phyloP scores from a whole-genome alignment of 306 rosid genomes.

The Cucumis sativus region DNA sequence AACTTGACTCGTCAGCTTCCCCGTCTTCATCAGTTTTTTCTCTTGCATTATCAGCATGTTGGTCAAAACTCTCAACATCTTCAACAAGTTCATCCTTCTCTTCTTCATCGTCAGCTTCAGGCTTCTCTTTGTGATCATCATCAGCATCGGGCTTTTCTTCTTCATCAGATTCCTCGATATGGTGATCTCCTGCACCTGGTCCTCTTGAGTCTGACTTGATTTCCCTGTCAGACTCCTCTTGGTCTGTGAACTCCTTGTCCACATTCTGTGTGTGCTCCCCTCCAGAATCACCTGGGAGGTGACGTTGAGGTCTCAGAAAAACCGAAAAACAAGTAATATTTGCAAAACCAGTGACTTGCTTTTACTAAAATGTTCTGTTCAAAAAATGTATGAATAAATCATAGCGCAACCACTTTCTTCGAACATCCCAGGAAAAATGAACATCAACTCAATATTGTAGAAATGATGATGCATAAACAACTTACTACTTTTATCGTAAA shows the following conservation, averaged over 20 bases:
- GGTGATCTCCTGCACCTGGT: constrained; percentile 20
- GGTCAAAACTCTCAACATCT: constrained; percentile 21
- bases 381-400: background rate
- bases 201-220: constrained; percentile 13
- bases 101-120: constrained; percentile 24
- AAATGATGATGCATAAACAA: background rate
- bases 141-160: constrained; percentile 25
- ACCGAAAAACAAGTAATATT: background rate
- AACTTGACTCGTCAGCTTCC: constrained; percentile 31
- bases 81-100: constrained; percentile 26
- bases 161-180: constrained; percentile 31
- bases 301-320: background rate
- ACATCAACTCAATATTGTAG: background rate
- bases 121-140: constrained; percentile 33
- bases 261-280: constrained; percentile 37
- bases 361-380: background rate
- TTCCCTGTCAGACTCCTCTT: constrained; percentile 12
- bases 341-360: background rate
- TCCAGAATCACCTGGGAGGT: constrained; percentile 44
- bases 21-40: constrained; percentile 29
- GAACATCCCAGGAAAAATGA: background rate
- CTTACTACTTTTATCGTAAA: background rate
- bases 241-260: constrained; percentile 21
- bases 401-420: background rate
- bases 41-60: constrained; percentile 31